phyloP scores from a whole-genome alignment of 805 yeast genomes.

The Candida piceae region DNA sequence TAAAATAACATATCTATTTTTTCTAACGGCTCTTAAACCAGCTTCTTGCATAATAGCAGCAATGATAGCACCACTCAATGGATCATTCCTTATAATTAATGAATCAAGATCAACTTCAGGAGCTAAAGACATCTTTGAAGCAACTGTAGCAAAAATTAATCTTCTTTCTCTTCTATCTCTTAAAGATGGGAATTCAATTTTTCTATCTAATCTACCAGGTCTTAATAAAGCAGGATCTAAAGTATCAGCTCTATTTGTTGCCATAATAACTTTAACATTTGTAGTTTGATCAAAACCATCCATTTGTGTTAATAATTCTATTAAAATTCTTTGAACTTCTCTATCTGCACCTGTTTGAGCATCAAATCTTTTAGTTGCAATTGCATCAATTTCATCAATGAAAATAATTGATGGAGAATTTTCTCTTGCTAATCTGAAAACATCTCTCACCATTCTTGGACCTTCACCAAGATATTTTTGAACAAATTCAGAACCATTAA shows the following conservation, averaged over 20 bases:
- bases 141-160: constrained; percentile 90
- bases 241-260: constrained; percentile 99
- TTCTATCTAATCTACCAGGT: constrained; percentile 97
- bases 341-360: constrained; percentile 99
- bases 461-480: constrained; percentile 99
- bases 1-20: constrained; percentile 92
- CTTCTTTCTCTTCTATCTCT: constrained; percentile 98
- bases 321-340: constrained; percentile 95
- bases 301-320: constrained; percentile 96
- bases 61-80: constrained; percentile 93
- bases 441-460: constrained; percentile 99
- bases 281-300: constrained; percentile 97
- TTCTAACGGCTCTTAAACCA: constrained; percentile 96
- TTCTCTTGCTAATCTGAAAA: constrained; percentile 93
- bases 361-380: constrained; percentile 97
- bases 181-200: constrained; percentile 93
- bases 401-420: constrained; percentile 95
- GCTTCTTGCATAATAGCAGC: constrained; percentile 99
- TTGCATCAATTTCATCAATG: constrained; percentile 98
- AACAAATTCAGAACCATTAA: constrained; percentile 96
- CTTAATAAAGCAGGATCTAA: constrained; percentile 96
- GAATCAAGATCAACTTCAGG: constrained; percentile 98
- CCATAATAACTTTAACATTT: constrained; percentile 97
- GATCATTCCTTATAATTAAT: constrained; percentile 90
- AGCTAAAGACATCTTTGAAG: constrained; percentile 95